These are phyloP conservation scores for Brassica hybrid DNA, from an alignment of 441 rosid species.

Conservation along the genomic window DNA sequence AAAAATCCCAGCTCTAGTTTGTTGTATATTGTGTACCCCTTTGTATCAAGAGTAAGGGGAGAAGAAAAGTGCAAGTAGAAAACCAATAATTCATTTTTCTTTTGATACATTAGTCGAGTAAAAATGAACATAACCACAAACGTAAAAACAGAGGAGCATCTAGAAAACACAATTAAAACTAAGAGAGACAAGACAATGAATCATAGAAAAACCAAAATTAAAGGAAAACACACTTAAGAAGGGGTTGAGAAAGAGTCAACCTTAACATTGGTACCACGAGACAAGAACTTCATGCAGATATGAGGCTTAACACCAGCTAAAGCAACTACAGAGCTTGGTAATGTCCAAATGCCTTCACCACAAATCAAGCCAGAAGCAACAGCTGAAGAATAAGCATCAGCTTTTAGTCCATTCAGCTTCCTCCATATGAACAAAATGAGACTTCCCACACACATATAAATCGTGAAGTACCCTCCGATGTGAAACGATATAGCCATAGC, in stretches of 20 bases:
- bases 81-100: conserved; percentile 1
- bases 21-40: no score
- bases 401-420: conserved; percentile 48
- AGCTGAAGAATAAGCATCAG: conserved; percentile 45
- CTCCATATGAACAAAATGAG: conserved; percentile 55
- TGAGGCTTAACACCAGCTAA: conserved; percentile 43
- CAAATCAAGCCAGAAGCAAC: conserved; percentile 38
- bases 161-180: conserved; percentile 21
- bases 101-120: conserved; percentile 24
- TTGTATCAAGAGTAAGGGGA: no score
- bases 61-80: not conserved
- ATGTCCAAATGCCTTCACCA: conserved; percentile 56
- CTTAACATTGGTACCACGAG: conserved; percentile 31
- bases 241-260: conserved; percentile 2
- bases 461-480: conserved; percentile 41
- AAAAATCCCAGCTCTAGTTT: no score
- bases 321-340: conserved; percentile 54
- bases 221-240: conserved; percentile 27
- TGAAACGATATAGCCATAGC: conserved; percentile 62
- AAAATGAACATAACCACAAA: conserved; percentile 22
- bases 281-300: conserved; percentile 50
- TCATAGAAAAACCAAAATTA: not conserved
- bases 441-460: conserved; percentile 55
- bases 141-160: not conserved
- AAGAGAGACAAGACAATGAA: not conserved